These are phyloP conservation scores for Chlorophyllum brunneum DNA, from an alignment of 768 basidiomycete genomes.

Conservation along the genomic window DNA sequence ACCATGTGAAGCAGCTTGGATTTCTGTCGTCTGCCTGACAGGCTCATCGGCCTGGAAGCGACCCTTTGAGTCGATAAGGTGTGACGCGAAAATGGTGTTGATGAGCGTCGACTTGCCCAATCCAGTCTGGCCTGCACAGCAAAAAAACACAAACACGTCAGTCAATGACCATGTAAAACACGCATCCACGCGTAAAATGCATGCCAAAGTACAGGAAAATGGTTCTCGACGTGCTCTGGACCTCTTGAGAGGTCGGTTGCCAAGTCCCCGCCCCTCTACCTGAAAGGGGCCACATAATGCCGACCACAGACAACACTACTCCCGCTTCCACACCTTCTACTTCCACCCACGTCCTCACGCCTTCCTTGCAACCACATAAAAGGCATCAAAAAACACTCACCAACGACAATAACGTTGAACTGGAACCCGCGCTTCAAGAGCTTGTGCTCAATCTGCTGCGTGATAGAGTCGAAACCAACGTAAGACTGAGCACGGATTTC, in stretches of 20 bases:
- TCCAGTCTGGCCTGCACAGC: conserved; percentile 82
- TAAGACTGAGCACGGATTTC: conserved; percentile 92
- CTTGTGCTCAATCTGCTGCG: conserved; percentile 98
- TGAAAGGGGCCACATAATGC: no score
- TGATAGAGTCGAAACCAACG: conserved; percentile 98
- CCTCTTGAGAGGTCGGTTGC: neutral
- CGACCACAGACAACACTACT: neutral
- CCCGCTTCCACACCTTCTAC: neutral
- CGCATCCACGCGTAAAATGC: neutral
- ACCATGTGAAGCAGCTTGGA: conserved; percentile 94
- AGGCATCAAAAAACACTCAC: conserved; percentile 43
- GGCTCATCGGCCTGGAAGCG: conserved; percentile 84
- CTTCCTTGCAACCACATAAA: neutral
- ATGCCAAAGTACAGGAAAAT: neutral
- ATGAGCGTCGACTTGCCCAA: conserved; percentile 98
- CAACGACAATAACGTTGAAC: conserved; percentile 97
- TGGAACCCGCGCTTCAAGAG: conserved; percentile 98
- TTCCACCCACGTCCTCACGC: neutral
- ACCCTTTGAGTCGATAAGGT: conserved; percentile 97
- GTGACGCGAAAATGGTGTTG: conserved; percentile 98
- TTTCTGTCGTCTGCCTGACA: conserved; percentile 94
- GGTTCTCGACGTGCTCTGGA: neutral
- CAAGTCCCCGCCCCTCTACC: neutral
- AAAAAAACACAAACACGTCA: neutral
- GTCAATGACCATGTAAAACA: neutral